These are phyloP conservation scores for Proliferodiscus dingleyae DNA, from an alignment of 2,329 filamentous ascomycete genomes.

Conservation along the genomic window DNA sequence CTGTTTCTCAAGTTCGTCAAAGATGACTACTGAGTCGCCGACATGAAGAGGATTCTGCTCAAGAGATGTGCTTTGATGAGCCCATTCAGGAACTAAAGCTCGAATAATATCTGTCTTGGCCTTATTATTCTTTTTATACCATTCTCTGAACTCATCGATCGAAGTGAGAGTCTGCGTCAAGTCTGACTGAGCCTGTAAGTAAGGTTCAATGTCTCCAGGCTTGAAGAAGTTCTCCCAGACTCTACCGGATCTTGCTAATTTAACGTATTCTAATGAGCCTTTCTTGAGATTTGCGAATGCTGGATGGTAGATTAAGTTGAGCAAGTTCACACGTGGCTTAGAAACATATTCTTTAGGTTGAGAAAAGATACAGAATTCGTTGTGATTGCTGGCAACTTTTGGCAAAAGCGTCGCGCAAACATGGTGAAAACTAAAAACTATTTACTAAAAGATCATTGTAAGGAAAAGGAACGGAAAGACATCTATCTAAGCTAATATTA, in stretches of 20 bases:
- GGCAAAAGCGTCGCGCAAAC: constrained; percentile 2
- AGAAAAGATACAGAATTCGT: background rate
- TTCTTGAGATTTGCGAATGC: constrained; percentile 4
- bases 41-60: constrained; percentile 18
- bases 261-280: constrained; percentile 14
- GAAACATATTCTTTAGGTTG: background rate
- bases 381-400: constrained; percentile 1
- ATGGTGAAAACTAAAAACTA: constrained; percentile 2
- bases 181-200: constrained; percentile 5
- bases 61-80: constrained; percentile 24
- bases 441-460: background rate
- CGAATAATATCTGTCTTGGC: constrained; percentile 11
- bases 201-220: constrained; percentile 13
- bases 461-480: constrained; percentile 1
- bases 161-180: constrained; percentile 4
- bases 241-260: constrained; percentile 19
- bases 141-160: constrained; percentile 8
- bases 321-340: background rate
- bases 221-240: constrained; percentile 24
- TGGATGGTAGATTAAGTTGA: constrained; percentile 3
- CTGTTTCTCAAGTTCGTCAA: constrained; percentile 5
- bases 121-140: constrained; percentile 2
- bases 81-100: constrained; percentile 11
- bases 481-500: too few relatives aligned
- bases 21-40: constrained; percentile 11